A percentile compares a stretch with the other conserved stretches of the same genome.
These are phyloP conservation scores for Phialophora tarda DNA, from an alignment of 2,329 filamentous ascomycete species.

Conservation along the genomic window DNA sequence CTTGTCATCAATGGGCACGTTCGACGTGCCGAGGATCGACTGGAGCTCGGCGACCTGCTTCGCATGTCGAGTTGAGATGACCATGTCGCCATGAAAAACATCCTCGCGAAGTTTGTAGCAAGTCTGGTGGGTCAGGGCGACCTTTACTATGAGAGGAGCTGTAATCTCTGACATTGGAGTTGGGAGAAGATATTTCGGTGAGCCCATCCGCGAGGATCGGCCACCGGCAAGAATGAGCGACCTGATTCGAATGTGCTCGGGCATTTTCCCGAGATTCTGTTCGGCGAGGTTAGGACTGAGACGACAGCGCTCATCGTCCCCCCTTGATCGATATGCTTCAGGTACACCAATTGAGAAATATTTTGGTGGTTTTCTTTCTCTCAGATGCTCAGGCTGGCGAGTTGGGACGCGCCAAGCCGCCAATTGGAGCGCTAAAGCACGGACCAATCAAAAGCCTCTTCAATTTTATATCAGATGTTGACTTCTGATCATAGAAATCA, in stretches of 20 bases:
- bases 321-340: too few species aligned
- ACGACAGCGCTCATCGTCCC: too few species aligned
- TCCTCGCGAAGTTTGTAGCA: background rate
- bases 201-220: constrained; percentile 43
- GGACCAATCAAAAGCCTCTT: too few species aligned
- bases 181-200: constrained; percentile 44
- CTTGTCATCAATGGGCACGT: background rate
- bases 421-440: too few species aligned
- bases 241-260: background rate
- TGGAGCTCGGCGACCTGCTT: background rate
- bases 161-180: constrained; percentile 34
- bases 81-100: background rate
- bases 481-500: too few species aligned
- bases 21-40: background rate
- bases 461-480: too few species aligned
- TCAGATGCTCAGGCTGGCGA: too few species aligned
- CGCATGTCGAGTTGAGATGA: background rate
- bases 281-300: too few species aligned
- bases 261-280: background rate
- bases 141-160: constrained; percentile 3
- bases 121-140: background rate
- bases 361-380: too few species aligned
- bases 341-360: too few species aligned
- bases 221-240: constrained; percentile 45
- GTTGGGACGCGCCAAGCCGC: too few species aligned